Evolutionary conservation across 2,329 filamentous ascomycete genomes (phyloP).

Genomic region (Cercospora beticola): DNA sequence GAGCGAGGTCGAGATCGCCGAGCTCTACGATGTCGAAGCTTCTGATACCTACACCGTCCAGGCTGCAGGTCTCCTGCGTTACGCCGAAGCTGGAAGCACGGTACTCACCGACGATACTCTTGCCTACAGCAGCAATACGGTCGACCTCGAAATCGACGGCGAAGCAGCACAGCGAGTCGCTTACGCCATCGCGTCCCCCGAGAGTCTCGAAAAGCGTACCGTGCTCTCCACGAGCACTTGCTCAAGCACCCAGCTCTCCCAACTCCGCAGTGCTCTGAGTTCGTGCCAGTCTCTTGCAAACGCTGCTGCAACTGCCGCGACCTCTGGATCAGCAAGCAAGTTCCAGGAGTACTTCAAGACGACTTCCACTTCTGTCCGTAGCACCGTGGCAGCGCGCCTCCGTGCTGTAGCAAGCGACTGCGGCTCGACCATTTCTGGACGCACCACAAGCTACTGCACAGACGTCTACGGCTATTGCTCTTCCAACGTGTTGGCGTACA

Average conservation of each 20-base stretch:
- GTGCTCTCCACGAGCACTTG: conserved; percentile 8
- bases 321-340: conserved; percentile 12
- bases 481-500: conserved; percentile 56
- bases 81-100: conserved; percentile 53
- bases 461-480: conserved; percentile 57
- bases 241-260: conserved; percentile 8
- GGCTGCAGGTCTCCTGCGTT: conserved; percentile 52
- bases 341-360: conserved; percentile 55
- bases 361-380: conserved; percentile 47
- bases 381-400: conserved; percentile 54
- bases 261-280: conserved; percentile 11
- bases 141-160: conserved; percentile 59
- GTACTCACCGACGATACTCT: conserved; percentile 55
- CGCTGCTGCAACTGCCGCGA: conserved; percentile 8
- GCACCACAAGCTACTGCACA: conserved; percentile 58
- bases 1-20: conserved; percentile 56
- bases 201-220: conserved; percentile 8
- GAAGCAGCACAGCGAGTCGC: conserved; percentile 53
- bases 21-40: conserved; percentile 53
- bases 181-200: conserved; percentile 41
- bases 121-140: conserved; percentile 58
- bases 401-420: conserved; percentile 58
- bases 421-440: conserved; percentile 50
- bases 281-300: conserved; percentile 11
- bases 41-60: conserved; percentile 9